These are phyloP conservation scores for Tuber calosporum DNA, from an alignment of 495 filamentous ascomycete species.

Conservation along the genomic window DNA sequence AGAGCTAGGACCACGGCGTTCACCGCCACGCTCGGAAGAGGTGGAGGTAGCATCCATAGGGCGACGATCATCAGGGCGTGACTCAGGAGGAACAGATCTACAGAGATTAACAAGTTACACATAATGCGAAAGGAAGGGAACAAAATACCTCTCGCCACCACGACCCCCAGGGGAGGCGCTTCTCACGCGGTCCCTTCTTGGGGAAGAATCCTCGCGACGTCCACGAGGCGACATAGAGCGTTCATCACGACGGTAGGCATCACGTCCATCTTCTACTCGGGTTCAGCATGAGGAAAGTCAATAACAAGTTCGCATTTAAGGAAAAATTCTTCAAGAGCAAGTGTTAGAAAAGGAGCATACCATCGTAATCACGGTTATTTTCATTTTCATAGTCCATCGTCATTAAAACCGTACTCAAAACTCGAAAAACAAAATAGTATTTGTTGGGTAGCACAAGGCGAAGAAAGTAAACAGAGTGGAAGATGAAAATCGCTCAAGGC, in stretches of 20 bases:
- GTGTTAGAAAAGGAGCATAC: constrained; percentile 49
- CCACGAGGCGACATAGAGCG: constrained; percentile 42
- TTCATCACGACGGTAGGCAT: constrained; percentile 38
- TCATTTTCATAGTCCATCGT: constrained; percentile 80
- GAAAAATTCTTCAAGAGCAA: constrained; percentile 10
- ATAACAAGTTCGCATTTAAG: neutral
- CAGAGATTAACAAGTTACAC: constrained; percentile 27
- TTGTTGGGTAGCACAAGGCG: constrained; percentile 19
- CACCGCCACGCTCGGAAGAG: constrained; percentile 50
- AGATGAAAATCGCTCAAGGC: constrained; percentile 40
- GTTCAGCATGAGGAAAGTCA: constrained; percentile 18
- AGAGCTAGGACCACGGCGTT: constrained; percentile 66
- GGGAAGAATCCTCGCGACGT: constrained; percentile 68
- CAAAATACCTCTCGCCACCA: constrained; percentile 66
- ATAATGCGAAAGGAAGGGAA: constrained; percentile 3
- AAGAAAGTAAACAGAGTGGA: constrained; percentile 35
- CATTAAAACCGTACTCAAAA: constrained; percentile 29
- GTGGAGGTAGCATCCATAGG: constrained; percentile 44
- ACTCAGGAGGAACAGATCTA: constrained; percentile 45
- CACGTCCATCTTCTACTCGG: constrained; percentile 30
- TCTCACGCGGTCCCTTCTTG: constrained; percentile 70
- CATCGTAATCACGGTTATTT: constrained; percentile 71
- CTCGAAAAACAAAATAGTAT: constrained; percentile 25
- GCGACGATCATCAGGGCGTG: constrained; percentile 41
- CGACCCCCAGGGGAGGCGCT: constrained; percentile 84